These are phyloP conservation scores for Berberis vulgaris DNA, from an alignment of 164 flowering plant species.

Conservation along the genomic window DNA sequence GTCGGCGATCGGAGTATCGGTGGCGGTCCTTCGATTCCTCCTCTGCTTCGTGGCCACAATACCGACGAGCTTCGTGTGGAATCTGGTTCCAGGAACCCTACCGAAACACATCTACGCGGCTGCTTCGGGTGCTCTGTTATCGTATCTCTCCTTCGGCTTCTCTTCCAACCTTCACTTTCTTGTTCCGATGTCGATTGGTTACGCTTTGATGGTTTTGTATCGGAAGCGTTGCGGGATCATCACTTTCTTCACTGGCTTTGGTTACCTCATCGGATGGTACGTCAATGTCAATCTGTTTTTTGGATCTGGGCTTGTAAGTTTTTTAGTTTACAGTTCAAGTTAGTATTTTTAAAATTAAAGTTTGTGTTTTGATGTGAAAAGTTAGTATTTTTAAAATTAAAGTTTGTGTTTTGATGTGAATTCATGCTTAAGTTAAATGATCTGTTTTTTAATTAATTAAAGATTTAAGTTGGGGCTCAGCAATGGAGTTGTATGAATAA, in stretches of 20 bases:
- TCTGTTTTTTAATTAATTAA: no score
- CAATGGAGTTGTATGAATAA: no score
- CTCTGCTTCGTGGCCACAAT: constrained; percentile 86
- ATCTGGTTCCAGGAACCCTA: constrained; percentile 55
- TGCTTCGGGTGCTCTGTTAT: constrained; percentile 55
- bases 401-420: no score
- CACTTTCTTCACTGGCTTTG: constrained; percentile 76
- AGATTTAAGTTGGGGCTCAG: no score
- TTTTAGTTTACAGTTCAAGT: not conserved
- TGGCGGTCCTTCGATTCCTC: constrained; percentile 72
- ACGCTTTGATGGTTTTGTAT: constrained; percentile 64
- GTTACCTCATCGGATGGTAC: constrained; percentile 92
- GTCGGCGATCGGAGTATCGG: constrained; percentile 61
- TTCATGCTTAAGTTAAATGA: no score
- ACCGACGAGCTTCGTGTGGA: constrained; percentile 65
- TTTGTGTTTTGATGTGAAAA: no score
- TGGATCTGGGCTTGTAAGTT: not conserved
- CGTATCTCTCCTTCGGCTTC: constrained; percentile 81
- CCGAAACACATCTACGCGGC: constrained; percentile 64
- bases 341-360: not conserved
- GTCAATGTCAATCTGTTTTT: not conserved
- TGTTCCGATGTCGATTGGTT: constrained; percentile 74
- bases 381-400: not conserved
- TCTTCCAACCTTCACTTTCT: constrained; percentile 89
- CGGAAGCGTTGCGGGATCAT: constrained; percentile 65